These are phyloP conservation scores for Stylosanthes scabra DNA, from an alignment of 331 rosid genomes.

Conservation along the genomic window DNA sequence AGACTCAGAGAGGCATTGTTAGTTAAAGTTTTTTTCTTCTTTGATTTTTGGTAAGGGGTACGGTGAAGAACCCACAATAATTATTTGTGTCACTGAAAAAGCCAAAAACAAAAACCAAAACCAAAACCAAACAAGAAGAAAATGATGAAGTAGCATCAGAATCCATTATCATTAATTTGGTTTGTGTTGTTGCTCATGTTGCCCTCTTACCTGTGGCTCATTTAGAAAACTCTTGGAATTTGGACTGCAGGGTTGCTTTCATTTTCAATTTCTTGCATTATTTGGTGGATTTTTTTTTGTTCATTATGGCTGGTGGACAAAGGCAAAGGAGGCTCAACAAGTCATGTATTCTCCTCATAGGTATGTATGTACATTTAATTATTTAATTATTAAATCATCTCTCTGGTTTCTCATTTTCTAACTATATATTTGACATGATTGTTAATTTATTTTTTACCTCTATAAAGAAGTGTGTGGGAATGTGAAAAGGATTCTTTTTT, in stretches of 20 bases:
- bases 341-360: slow-evolving; percentile 90
- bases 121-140: background rate
- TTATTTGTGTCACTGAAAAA: slow-evolving; percentile 2
- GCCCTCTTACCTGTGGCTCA: slow-evolving; percentile 41
- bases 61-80: slow-evolving; percentile 14
- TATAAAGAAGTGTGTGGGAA: background rate
- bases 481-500: too few species aligned
- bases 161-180: background rate
- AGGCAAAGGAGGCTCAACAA: slow-evolving; percentile 53
- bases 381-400: background rate
- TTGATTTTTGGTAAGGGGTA: background rate
- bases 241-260: slow-evolving; percentile 21
- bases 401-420: slow-evolving; percentile 3
- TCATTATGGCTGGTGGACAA: slow-evolving; percentile 67
- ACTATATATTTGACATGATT: background rate
- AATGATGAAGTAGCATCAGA: slow-evolving; percentile 25
- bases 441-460: background rate
- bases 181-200: slow-evolving; percentile 28
- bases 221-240: slow-evolving; percentile 7
- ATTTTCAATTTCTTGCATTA: slow-evolving; percentile 8
- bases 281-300: slow-evolving; percentile 10
- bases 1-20: background rate
- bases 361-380: slow-evolving; percentile 39
- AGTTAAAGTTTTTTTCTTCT: background rate
- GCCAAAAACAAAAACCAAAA: background rate